Evolutionary conservation across 2,329 filamentous ascomycete species (phyloP).

Genomic region (Cercospora sojina): DNA sequence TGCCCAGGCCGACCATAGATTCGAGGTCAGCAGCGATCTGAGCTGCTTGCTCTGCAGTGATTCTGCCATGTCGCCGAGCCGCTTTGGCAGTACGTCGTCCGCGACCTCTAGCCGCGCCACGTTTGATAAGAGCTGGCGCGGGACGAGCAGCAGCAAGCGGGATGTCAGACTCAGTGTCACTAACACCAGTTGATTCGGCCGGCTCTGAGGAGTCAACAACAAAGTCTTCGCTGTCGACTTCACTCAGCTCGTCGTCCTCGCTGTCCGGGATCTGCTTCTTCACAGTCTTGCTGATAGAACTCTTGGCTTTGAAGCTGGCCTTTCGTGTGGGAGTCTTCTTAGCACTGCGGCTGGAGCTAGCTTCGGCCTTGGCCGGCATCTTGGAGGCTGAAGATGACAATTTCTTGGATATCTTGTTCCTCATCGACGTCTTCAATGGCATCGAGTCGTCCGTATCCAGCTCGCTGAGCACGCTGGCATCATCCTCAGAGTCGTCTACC

Average conservation of each 20-base stretch:
- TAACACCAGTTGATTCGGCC: slow-evolving; percentile 30
- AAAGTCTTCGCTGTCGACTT: slow-evolving; percentile 33
- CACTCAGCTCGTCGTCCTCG: slow-evolving; percentile 36
- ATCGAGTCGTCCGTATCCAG: slow-evolving; percentile 21
- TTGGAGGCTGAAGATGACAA: slow-evolving; percentile 10
- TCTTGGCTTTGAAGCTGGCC: slow-evolving; percentile 29
- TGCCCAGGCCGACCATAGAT: slow-evolving; percentile 20
- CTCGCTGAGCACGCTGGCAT: slow-evolving; percentile 35
- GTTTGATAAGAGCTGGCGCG: slow-evolving; percentile 6
- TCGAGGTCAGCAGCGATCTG: slow-evolving; percentile 15
- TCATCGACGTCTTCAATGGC: slow-evolving; percentile 11
- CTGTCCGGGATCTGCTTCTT: slow-evolving; percentile 40
- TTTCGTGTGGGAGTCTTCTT: slow-evolving; percentile 28
- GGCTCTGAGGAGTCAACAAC: slow-evolving; percentile 37
- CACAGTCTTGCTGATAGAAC: slow-evolving; percentile 32
- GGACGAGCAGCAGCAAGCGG: slow-evolving; percentile 24
- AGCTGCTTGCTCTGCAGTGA: slow-evolving; percentile 27
- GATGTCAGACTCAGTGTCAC: slow-evolving; percentile 37
- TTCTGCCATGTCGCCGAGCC: slow-evolving; percentile 26
- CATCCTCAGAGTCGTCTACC: slow-evolving; percentile 35
- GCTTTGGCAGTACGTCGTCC: slow-evolving; percentile 11
- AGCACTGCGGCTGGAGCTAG: slow-evolving; percentile 10
- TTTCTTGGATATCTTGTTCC: neutral
- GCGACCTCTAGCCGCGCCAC: slow-evolving; percentile 12
- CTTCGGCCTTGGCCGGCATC: slow-evolving; percentile 20